Conservation (phyloP, 164 flowering plant species). For the Stephania yunnanensis region DNA sequence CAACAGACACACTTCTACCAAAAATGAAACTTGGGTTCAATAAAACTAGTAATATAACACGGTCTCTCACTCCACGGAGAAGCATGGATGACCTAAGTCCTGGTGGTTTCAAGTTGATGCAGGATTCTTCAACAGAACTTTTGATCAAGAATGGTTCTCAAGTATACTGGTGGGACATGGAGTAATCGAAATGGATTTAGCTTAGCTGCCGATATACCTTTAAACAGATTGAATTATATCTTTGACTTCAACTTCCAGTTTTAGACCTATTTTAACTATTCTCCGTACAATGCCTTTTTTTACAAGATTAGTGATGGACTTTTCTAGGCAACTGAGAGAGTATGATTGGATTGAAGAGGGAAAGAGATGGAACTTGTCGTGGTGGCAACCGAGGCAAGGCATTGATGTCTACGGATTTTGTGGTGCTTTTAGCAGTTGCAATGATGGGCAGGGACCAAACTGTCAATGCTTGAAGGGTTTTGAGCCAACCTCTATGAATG, state of each 20-base stretch:
- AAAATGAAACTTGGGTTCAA: conserved; percentile 35
- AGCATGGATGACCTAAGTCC: conserved; percentile 52
- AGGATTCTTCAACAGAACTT: conserved; percentile 21
- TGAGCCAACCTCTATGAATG: neutral
- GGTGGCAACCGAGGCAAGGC: neutral
- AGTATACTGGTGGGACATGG: conserved; percentile 21
- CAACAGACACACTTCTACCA: conserved; percentile 32
- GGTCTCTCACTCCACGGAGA: conserved; percentile 51
- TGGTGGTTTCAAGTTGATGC: conserved; percentile 46
- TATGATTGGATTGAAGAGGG: neutral
- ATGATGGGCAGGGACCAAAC: neutral
- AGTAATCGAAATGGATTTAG: conserved; percentile 4
- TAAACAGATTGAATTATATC: neutral
- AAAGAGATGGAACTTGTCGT: neutral
- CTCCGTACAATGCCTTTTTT: neutral
- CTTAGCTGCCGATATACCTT: neutral
- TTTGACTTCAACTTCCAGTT: neutral
- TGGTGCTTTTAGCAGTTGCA: conserved; percentile 13
- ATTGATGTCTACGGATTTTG: conserved; percentile 12
- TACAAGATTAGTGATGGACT: neutral
- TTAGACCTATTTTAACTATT: neutral
- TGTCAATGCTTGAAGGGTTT: conserved; percentile 14
- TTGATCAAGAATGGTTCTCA: conserved; percentile 17
- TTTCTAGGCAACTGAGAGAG: neutral
- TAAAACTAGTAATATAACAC: conserved; percentile 16